Evolutionary conservation across 2,329 filamentous ascomycete genomes (phyloP).

Genomic region (Fonsecaea nubica): DNA sequence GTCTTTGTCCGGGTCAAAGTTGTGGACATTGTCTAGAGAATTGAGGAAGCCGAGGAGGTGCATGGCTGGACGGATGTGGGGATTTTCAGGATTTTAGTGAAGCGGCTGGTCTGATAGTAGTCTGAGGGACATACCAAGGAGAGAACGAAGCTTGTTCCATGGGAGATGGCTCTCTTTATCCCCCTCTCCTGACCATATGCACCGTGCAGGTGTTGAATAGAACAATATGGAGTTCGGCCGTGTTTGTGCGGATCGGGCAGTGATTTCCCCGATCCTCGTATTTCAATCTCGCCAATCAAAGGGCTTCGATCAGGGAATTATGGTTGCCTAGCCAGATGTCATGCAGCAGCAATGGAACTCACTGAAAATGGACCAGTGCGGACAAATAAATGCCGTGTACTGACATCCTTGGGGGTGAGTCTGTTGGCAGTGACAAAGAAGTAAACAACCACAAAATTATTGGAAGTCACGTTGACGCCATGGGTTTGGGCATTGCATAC

Average conservation of each 20-base stretch:
- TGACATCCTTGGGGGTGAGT: not conserved
- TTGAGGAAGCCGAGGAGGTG: constrained; percentile 23
- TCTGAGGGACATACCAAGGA: not conserved
- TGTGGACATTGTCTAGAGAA: constrained; percentile 21
- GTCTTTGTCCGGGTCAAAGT: constrained; percentile 53
- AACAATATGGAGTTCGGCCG: constrained; percentile 11
- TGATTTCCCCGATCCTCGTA: constrained; percentile 10
- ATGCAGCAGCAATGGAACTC: not conserved
- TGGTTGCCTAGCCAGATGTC: not conserved
- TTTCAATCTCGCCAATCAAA: not conserved
- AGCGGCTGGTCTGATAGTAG: not conserved
- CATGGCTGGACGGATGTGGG: constrained; percentile 1
- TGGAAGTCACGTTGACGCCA: not conserved
- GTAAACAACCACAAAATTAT: not conserved
- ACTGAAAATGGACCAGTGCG: not conserved
- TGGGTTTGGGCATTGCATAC: not conserved
- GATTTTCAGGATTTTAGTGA: not conserved
- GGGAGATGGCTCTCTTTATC: not conserved
- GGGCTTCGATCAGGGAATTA: not conserved
- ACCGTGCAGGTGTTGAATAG: not conserved
- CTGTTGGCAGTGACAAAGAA: not conserved
- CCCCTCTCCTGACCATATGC: not conserved
- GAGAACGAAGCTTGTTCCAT: not conserved
- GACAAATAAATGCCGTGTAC: not conserved
- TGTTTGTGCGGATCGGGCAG: constrained; percentile 10